A percentile compares a stretch with the other conserved stretches of the same genome.
phyloP scores from a whole-genome alignment of 495 filamentous ascomycete genomes.

The Xylaria nigripes region DNA sequence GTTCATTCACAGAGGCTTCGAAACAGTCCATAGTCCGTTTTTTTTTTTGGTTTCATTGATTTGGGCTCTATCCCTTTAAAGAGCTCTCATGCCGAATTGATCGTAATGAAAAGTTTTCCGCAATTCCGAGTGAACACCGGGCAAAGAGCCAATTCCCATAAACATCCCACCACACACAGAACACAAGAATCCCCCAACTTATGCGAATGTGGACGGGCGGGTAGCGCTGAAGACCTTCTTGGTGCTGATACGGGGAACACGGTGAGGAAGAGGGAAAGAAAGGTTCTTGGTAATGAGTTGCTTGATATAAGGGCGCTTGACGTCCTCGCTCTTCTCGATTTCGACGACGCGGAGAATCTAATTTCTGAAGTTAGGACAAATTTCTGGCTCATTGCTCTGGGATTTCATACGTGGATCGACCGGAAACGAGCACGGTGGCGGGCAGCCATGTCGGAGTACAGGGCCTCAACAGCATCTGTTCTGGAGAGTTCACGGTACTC shows the following conservation, averaged over 20 bases:
- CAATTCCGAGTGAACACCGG: constrained; percentile 46
- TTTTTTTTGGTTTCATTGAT: constrained; percentile 15
- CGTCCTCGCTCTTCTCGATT: constrained; percentile 80
- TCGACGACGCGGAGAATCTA: constrained; percentile 98
- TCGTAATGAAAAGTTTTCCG: constrained; percentile 38
- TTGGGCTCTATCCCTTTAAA: constrained; percentile 21
- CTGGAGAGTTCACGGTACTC: constrained; percentile 98
- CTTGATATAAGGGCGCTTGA: constrained; percentile 98
- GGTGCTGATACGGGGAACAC: constrained; percentile 65
- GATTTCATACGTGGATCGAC: constrained; percentile 83
- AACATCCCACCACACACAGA: constrained; percentile 26
- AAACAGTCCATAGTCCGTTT: constrained; percentile 1
- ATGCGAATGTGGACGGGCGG: constrained; percentile 82
- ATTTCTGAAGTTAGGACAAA: neutral
- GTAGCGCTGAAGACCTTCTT: constrained; percentile 86
- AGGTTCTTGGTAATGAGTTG: constrained; percentile 91
- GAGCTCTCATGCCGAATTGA: constrained; percentile 24
- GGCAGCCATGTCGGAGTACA: constrained; percentile 99
- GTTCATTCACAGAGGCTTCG: neutral
- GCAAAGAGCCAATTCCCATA: constrained; percentile 42
- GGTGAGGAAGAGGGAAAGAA: constrained; percentile 98
- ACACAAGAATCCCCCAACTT: constrained; percentile 30
- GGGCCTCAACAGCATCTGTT: constrained; percentile 85
- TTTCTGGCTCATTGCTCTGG: neutral
- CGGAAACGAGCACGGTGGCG: constrained; percentile 96